Evolutionary conservation across 2,329 filamentous ascomycete species (phyloP), one percentile per base, ranked within the genome.

Genomic region (Xylaria multiplex): DNA sequence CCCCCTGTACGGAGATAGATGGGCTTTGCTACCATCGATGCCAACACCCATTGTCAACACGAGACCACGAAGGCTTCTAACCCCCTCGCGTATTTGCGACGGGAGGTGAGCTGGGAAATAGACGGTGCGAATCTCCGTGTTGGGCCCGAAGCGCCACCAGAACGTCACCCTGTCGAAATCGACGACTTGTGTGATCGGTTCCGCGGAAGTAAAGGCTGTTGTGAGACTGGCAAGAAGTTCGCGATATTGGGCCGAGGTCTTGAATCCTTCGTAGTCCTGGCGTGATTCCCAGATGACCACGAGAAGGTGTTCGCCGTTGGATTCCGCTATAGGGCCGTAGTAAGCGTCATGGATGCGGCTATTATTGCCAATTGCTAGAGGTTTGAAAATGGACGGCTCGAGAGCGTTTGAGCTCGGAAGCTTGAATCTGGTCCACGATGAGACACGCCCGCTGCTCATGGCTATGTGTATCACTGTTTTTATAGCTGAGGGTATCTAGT

Each of bases 61-160:
- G 6, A 65, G 54, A 27, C 59, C 59, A 30, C 53, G 62, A 27
- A 67, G 45, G n/a, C 24, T 35, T 42, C 32, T 43, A 9, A 67
- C 56, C 9, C 50, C 55, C 19, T 64, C 53, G 16, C 65, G 65
- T 30, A 42, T 56, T 22, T 58, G 45, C 30, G 37, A 24, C 30
- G 46, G 37, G 19, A 54, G 40, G 35, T 32, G n/a, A 30, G 45
- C 48, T n/a, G 61, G 57, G 50, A 67, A 67, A 48, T 64, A 62
- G 45, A 67, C 65, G 53, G 62, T 65, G 14, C 65, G 65, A 35
- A 67, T 22, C 40, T 67, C 65, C 1, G 54, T 62, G 58, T 65
- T 62, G 13, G 48, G 46, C 30, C 55, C 55, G n/a, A 63, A 64
- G 22, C 58, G 61, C 61, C 57, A 62, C 65, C 65, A 67, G 54